Percentiles rank a stretch among this genome's conserved stretches.
Evolutionary conservation across 371 early-diverging fungal species (phyloP).

Genomic region (Rhizopus sp.): DNA sequence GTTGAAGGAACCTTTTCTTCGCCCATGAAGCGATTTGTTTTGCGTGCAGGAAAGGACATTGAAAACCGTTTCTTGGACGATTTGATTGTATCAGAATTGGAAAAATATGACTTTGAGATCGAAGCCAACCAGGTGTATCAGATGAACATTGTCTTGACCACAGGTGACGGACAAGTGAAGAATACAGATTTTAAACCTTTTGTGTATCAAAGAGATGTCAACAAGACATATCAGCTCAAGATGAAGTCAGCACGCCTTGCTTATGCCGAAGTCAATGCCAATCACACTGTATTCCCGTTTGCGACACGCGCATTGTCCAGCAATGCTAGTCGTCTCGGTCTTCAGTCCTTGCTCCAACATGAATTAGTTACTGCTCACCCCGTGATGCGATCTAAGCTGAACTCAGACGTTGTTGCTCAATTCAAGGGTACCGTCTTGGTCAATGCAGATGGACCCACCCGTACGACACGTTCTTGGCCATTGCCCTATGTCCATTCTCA

Average conservation of each 20-base stretch:
- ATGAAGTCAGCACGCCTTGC: constrained; percentile 81
- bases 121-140: constrained; percentile 84
- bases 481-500: constrained; percentile 78
- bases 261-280: constrained; percentile 69
- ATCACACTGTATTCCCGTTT: constrained; percentile 87
- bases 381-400: constrained; percentile 67
- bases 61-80: constrained; percentile 81
- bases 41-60: constrained; percentile 84
- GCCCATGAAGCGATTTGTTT: constrained; percentile 79
- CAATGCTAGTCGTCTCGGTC: constrained; percentile 84
- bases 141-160: constrained; percentile 80
- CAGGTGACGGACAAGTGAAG: constrained; percentile 78
- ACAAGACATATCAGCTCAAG: constrained; percentile 81
- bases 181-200: constrained; percentile 74
- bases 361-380: constrained; percentile 76
- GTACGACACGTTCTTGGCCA: constrained; percentile 62
- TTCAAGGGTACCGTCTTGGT: constrained; percentile 87
- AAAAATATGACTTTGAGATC: constrained; percentile 64
- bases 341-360: constrained; percentile 79
- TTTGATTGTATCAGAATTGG: constrained; percentile 62
- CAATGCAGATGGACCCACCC: constrained; percentile 70
- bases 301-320: constrained; percentile 70
- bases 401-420: constrained; percentile 76
- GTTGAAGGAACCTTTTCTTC: constrained; percentile 86
- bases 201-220: constrained; percentile 81